These are phyloP conservation scores for Mycena olivaceomarginata DNA, from an alignment of 768 basidiomycete species.

Conservation along the genomic window DNA sequence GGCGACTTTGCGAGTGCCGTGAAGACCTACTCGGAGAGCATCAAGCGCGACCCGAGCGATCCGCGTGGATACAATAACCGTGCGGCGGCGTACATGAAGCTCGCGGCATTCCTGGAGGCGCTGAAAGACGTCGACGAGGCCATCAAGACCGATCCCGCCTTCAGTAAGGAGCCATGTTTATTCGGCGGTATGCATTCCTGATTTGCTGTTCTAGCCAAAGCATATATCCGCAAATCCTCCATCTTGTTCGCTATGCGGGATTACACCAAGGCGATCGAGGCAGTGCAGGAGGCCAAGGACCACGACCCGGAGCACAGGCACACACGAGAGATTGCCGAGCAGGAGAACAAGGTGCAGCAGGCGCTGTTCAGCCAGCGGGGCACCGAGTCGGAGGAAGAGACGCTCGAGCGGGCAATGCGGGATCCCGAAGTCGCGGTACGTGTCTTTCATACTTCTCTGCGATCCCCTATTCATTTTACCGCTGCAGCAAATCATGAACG, in stretches of 20 bases:
- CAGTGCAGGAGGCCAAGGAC: slow-evolving; percentile 84
- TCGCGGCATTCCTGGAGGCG: slow-evolving; percentile 94
- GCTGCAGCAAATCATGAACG: slow-evolving; percentile 85
- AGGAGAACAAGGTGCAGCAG: slow-evolving; percentile 87
- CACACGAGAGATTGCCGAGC: slow-evolving; percentile 86
- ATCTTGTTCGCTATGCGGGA: slow-evolving; percentile 95
- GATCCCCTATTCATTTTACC: slow-evolving; percentile 22
- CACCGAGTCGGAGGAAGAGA: slow-evolving; percentile 94
- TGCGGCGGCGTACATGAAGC: slow-evolving; percentile 97
- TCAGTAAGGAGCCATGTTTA: slow-evolving; percentile 69
- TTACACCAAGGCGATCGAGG: slow-evolving; percentile 90
- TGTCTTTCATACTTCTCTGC: slow-evolving; percentile 42
- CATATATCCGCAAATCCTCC: slow-evolving; percentile 94
- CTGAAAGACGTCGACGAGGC: slow-evolving; percentile 97
- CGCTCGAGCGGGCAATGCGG: slow-evolving; percentile 94
- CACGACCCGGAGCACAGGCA: slow-evolving; percentile 91
- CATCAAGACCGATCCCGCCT: slow-evolving; percentile 91
- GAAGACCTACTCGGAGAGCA: slow-evolving; percentile 94
- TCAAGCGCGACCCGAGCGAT: slow-evolving; percentile 95
- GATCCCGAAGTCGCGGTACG: slow-evolving; percentile 96
- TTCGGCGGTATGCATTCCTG: slow-evolving; percentile 18
- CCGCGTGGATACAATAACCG: slow-evolving; percentile 98
- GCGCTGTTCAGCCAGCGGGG: slow-evolving; percentile 87
- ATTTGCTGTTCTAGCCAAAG: slow-evolving; percentile 79
- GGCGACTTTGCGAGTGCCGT: slow-evolving; percentile 96